Evolutionary conservation across 192 early-diverging fungal species (phyloP).

Genomic region (Backusella luteola): DNA sequence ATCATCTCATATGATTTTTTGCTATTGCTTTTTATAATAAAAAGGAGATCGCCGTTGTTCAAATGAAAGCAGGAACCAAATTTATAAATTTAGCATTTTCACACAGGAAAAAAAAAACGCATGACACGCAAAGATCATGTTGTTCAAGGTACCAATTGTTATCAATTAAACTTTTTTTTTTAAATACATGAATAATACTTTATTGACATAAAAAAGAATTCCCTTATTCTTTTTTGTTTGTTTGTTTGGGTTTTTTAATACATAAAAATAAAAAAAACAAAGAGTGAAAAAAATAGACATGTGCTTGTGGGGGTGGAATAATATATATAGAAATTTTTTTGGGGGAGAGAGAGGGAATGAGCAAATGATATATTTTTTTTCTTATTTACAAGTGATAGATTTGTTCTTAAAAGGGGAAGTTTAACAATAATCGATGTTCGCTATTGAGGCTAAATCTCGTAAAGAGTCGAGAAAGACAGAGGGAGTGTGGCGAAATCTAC

Average conservation of each 20-base stretch:
- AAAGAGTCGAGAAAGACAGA: constrained; percentile 5
- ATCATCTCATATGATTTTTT: neutral
- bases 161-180: neutral
- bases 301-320: neutral
- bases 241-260: constrained; percentile 5
- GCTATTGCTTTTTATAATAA: neutral
- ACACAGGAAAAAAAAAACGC: constrained; percentile 9
- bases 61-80: neutral
- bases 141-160: neutral
- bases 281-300: neutral
- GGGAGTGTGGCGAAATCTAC: constrained; percentile 26
- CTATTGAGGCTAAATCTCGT: constrained; percentile 11
- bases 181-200: neutral
- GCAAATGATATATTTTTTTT: neutral
- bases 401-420: constrained; percentile 8
- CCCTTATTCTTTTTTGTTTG: neutral
- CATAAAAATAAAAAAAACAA: neutral
- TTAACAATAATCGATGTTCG: constrained; percentile 1
- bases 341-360: neutral
- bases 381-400: constrained; percentile 14
- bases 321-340: neutral
- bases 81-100: neutral
- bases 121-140: constrained; percentile 14
- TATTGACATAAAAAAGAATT: neutral
- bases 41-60: constrained; percentile 22